Evolutionary conservation across 2,329 filamentous ascomycete genomes (phyloP), one percentile per base, ranked within the genome.

Genomic region (Penicillium sp.): DNA sequence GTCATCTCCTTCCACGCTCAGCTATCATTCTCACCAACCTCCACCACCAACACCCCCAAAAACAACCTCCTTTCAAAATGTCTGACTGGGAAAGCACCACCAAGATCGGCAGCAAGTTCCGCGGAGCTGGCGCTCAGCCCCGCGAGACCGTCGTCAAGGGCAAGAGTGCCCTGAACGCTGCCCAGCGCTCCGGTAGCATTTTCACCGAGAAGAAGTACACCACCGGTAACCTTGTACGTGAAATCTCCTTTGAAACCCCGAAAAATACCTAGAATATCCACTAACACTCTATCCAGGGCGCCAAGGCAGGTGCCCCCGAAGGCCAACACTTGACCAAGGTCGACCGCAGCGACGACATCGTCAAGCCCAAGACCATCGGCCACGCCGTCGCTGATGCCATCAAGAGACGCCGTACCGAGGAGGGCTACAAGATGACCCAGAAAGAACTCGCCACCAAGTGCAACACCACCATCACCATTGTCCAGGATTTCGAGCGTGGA

Each of bases 311-410:
- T 61, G 82, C 73, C 53, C 70, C 82, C 66, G 93, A 97, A 79
- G 94, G 94, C 68, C 94, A 99, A 81, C 93, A 91, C 74, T 84
- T 97, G 65, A 97, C 94, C 67, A 97, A 97, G 83, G 93, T 99
- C 77, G 94, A 97, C 83, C 93, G 93, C 68, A 88, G 87, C 75
- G 93, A 97, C 82, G 94, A 97, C 75, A 96, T 97, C 79, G 89
- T 97, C 79, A 96, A 96, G 82, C 93, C 92, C 73, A 96, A 96
- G 81, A 96, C 91, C 47, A 83, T 97, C 58, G 91, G 92, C 74
- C 83, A 84, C 71, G 82, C 85, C 56, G 91, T 97, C 64, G 91
- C 90, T 70, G 86, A 90, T 66, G 90, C 89, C 65, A 97, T 97
- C 79, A 84, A 86, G 70, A 84, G 88, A 71, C 86, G 89, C 55